Evolutionary conservation across 2,329 filamentous ascomycete species (phyloP).

Genomic region (Aspergillus tamarii): DNA sequence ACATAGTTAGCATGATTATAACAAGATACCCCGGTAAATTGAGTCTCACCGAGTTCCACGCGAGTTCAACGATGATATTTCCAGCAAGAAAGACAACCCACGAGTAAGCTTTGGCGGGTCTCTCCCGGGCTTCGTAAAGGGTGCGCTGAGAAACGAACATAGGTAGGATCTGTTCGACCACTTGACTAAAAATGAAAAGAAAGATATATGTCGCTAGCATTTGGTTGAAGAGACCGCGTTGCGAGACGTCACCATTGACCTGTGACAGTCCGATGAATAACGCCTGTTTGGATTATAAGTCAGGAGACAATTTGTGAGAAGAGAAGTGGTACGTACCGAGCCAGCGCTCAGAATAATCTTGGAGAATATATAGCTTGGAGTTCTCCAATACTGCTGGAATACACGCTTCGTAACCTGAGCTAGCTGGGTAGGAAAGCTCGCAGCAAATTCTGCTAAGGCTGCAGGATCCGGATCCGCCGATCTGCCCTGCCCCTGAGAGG

Average conservation of each 20-base stretch:
- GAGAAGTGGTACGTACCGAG: too few relatives aligned
- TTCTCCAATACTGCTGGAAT: slow-evolving; percentile 88
- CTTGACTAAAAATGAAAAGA: slow-evolving; percentile 53
- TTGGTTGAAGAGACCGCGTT: slow-evolving; percentile 79
- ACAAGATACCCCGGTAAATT: slow-evolving; percentile 35
- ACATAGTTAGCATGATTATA: slow-evolving; percentile 35
- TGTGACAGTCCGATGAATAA: slow-evolving; percentile 81
- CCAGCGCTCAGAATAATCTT: slow-evolving; percentile 62
- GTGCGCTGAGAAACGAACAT: slow-evolving; percentile 79
- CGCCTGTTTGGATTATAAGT: slow-evolving; percentile 37
- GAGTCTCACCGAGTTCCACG: slow-evolving; percentile 75
- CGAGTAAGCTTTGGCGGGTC: slow-evolving; percentile 77
- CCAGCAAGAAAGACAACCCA: slow-evolving; percentile 83
- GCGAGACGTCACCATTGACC: slow-evolving; percentile 68
- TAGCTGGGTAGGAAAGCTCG: slow-evolving; percentile 61
- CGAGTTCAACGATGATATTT: slow-evolving; percentile 74
- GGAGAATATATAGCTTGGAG: slow-evolving; percentile 81
- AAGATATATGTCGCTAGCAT: slow-evolving; percentile 84
- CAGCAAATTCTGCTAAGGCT: slow-evolving; percentile 42
- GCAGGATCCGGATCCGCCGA: too few relatives aligned
- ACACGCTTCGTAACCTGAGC: slow-evolving; percentile 57
- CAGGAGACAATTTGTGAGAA: too few relatives aligned
- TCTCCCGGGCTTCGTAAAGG: slow-evolving; percentile 82
- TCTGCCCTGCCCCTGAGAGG: slow-evolving; percentile 36
- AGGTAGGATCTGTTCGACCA: slow-evolving; percentile 66